phyloP scores from a whole-genome alignment of 495 filamentous ascomycete genomes.

The Lasiosphaeriaceae sp. region DNA sequence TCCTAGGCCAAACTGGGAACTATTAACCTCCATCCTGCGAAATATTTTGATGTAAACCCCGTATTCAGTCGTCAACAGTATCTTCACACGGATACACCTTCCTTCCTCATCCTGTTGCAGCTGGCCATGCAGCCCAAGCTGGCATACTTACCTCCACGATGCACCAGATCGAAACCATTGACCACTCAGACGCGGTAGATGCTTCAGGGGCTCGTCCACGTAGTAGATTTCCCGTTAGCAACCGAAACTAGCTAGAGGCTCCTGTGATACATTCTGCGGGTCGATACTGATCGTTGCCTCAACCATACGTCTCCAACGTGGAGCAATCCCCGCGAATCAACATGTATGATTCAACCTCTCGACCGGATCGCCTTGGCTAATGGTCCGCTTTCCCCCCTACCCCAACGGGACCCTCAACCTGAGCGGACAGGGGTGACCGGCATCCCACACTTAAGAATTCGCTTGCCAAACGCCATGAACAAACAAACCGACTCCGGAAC shows the following conservation, averaged over 20 bases:
- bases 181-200: not conserved
- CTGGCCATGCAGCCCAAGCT: not conserved
- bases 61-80: not conserved
- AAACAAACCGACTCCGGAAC: too few relatives aligned
- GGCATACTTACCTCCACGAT: slow-evolving; percentile 1
- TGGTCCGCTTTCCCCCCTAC: too few relatives aligned
- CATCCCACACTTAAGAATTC: too few relatives aligned
- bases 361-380: too few relatives aligned
- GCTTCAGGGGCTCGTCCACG: not conserved
- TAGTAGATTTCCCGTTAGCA: not conserved
- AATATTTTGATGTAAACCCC: not conserved
- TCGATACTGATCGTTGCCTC: not conserved
- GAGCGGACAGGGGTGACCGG: too few relatives aligned
- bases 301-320: slow-evolving; percentile 1
- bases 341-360: slow-evolving; percentile 2
- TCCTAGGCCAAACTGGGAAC: not conserved
- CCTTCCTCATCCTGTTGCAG: not conserved
- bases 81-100: slow-evolving; percentile 1
- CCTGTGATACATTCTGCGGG: not conserved
- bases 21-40: not conserved
- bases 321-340: not conserved
- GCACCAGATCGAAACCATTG: not conserved
- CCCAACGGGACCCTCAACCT: too few relatives aligned
- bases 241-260: not conserved
- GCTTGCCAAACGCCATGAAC: too few relatives aligned